Evolutionary conservation across 805 yeast genomes (phyloP), one percentile per base, ranked within the genome.

Genomic region (Lachancea meyersii): DNA sequence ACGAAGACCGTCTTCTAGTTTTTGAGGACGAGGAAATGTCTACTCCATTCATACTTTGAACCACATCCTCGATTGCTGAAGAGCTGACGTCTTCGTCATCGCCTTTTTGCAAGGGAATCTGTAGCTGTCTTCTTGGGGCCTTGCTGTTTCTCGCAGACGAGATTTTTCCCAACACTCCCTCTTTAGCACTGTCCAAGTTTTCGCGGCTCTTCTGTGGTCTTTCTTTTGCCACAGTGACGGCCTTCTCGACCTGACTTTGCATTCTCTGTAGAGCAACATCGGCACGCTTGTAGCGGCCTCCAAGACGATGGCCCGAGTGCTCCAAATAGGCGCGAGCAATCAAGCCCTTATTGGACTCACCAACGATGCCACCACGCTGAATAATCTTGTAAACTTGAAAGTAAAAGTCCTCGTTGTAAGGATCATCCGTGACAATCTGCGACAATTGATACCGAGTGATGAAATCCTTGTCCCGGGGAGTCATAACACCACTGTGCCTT

Each of bases 181-280:
- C 95, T 55, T 76, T 76, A n/a, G 51, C 54, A 28, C 48, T 42
- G 22, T 46, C 53, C n/a, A 45, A 43, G 24, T 51, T 54, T 38
- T 70, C 69, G 34, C 74, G 71, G 23, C 79, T 77, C 53, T 77
- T 78, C 49, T 75, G 80, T 41, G 86, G 83, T 68, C 87, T 78
- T 56, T 87, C 96, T 60, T 86, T 86, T 19, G 97, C 98, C 31
- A 86, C 91, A 42, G 91, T 85, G 14, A 91, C 97, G 13, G 97
- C 97, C 57, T 85, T 86, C 58, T 88, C 94, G 41, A 91, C 96
- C 69, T 91, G 97, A 62, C 88, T 96, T 68, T 91, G 97, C 96
- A 93, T 86, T 72, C 97, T 81, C 70, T 86, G 96, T 56, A 89
- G 73, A 1, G 96, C 96, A 50, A 87, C 80, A 63, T 86, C 95